Base-by-base conservation (phyloP, 768 basidiomycete genomes). In the Leucocoprinus birnbaumii region DNA sequence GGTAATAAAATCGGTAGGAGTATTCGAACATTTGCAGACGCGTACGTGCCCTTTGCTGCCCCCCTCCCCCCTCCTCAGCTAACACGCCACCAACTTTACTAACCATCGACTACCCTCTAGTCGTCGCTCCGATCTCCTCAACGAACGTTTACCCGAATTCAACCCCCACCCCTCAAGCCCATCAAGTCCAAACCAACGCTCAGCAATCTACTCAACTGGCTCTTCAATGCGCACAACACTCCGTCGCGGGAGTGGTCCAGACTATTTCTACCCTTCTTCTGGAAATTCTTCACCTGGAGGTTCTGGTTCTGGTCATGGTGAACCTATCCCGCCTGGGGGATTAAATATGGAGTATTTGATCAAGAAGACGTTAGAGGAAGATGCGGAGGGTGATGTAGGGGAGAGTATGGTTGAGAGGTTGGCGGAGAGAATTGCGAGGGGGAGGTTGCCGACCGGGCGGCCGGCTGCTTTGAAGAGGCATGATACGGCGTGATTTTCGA, bases 21-120 rank as follows among this genome's bases (percentile, higher is more conserved):
- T 57, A 89, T 92, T 66, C 82, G 78, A 54, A 84, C 70, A 55
- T 92, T 91, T 71, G 86, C 80, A 63, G 87, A 91, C 58, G 89
- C 89, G 84, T 89, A 62, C 61, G 86, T 81, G 25, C 3, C 38
- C 14, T 35, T 35, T 35, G 4, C 4, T 31, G 31, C 8, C 38
- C 5, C 35, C 35, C 27, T 7, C 19, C 16, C 19, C 3, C 11
- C 31, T 31, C 6, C 5, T 31, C 5, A 31, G 31, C 31, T 49
- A n/a, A 41, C 40, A 25, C 46, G 27, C 42, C 31, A 31, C 31
- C 31, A 11, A 31, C n/a, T n/a, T n/a, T n/a, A n/a, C n/a, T n/a
- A n/a, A n/a, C n/a, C n/a, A n/a, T n/a, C n/a, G n/a, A n/a, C n/a
- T n/a, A n/a, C n/a, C n/a, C n/a, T 58, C 62, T 22, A 89, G 87